Percentiles rank a stretch among this genome's conserved stretches.
These are phyloP conservation scores for Persicaria tinctoria DNA, from an alignment of 148 eudicot genomes.

Conservation along the genomic window DNA sequence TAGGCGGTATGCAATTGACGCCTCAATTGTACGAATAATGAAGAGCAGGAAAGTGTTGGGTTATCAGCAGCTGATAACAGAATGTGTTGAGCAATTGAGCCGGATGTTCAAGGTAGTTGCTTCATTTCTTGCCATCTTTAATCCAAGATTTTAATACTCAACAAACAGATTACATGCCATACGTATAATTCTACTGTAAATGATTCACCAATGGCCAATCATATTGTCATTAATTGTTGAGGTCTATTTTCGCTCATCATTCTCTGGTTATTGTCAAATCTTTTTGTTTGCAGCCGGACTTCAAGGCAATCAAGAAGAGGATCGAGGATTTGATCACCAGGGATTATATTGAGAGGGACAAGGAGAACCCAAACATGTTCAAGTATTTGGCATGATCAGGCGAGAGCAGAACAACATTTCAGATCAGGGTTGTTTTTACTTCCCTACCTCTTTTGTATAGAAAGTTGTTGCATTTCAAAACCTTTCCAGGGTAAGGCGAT, in stretches of 20 bases:
- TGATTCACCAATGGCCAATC: not conserved
- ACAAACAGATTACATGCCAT: not conserved
- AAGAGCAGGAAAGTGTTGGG: constrained; percentile 34
- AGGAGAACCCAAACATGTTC: constrained; percentile 29
- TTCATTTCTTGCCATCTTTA: not conserved
- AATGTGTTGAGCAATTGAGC: constrained; percentile 41
- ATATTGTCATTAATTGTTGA: not conserved
- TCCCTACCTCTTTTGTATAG: not conserved
- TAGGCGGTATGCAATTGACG: constrained; percentile 40
- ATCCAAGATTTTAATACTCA: not conserved
- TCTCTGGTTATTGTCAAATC: not conserved
- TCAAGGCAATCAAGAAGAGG: constrained; percentile 47
- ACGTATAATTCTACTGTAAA: no score
- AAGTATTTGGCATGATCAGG: constrained; percentile 36
- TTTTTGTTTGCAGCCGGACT: constrained; percentile 28
- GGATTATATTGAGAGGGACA: constrained; percentile 51
- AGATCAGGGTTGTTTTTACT: not conserved
- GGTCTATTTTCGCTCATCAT: not conserved
- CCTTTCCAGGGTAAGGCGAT: not conserved
- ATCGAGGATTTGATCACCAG: constrained; percentile 49
- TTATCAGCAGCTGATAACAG: constrained; percentile 33
- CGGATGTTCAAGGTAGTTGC: constrained; percentile 37
- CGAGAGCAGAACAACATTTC: not conserved
- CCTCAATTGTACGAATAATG: constrained; percentile 40
- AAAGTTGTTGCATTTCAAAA: not conserved